phyloP scores from a whole-genome alignment of 768 basidiomycete genomes.

The Austroboletus eburneus region DNA sequence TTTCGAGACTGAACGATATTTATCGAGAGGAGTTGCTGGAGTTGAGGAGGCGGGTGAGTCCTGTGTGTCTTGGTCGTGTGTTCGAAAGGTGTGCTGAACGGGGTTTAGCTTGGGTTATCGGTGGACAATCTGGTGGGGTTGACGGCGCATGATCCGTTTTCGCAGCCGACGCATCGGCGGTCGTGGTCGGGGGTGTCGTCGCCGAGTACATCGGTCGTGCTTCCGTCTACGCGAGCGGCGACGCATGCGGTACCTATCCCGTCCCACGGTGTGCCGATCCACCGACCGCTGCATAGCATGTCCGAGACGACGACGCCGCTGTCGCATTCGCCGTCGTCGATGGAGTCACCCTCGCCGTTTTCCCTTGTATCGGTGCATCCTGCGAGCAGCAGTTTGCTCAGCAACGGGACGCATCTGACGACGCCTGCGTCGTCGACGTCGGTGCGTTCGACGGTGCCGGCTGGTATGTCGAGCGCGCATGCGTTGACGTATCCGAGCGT shows the following conservation, averaged over 20 bases:
- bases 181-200: slow-evolving; percentile 35
- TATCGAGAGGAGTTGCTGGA: slow-evolving; percentile 84
- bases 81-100: neutral
- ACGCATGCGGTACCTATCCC: slow-evolving; percentile 24
- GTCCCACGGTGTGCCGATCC: slow-evolving; percentile 57
- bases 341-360: slow-evolving; percentile 65
- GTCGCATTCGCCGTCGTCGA: slow-evolving; percentile 62
- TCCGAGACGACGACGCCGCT: slow-evolving; percentile 53
- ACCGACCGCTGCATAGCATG: slow-evolving; percentile 40
- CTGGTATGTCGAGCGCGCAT: slow-evolving; percentile 25
- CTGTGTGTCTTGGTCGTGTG: neutral
- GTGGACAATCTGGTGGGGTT: slow-evolving; percentile 80
- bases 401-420: neutral
- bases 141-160: slow-evolving; percentile 58
- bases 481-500: slow-evolving; percentile 76
- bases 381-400: slow-evolving; percentile 19
- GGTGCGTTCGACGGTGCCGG: neutral
- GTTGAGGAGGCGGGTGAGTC: slow-evolving; percentile 64
- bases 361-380: slow-evolving; percentile 56
- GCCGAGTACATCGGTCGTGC: slow-evolving; percentile 24
- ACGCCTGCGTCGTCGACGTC: neutral
- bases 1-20: slow-evolving; percentile 73
- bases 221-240: slow-evolving; percentile 11
- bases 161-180: slow-evolving; percentile 67
- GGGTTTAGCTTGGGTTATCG: slow-evolving; percentile 18